phyloP scores from a whole-genome alignment of 75 land plant species.

The Selaginella tamariscina region DNA sequence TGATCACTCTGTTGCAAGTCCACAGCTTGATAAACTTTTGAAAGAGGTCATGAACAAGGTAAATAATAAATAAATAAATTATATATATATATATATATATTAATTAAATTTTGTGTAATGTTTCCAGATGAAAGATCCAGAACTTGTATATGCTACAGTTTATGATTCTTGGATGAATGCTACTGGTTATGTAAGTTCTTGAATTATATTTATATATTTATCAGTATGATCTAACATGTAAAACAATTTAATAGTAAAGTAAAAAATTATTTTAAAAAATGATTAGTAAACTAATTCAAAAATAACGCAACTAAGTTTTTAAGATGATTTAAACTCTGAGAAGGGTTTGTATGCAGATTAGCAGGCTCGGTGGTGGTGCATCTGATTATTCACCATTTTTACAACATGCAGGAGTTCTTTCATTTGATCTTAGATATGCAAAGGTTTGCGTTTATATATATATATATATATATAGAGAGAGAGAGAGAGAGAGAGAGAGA shows the following conservation, averaged over 20 bases:
- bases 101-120: not conserved
- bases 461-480: no score
- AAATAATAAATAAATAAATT: not conserved
- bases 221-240: no score
- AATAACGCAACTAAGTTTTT: no score
- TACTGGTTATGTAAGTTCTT: not conserved
- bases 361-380: slow-evolving; percentile 65
- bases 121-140: slow-evolving; percentile 63
- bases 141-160: slow-evolving; percentile 35
- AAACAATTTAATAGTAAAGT: no score
- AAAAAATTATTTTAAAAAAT: not conserved
- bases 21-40: slow-evolving; percentile 66
- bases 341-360: slow-evolving; percentile 53
- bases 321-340: no score
- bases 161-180: slow-evolving; percentile 53
- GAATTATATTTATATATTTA: no score
- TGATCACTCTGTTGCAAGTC: slow-evolving; percentile 54
- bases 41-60: slow-evolving; percentile 47
- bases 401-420: slow-evolving; percentile 72
- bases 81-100: not conserved
- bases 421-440: not conserved
- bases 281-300: not conserved
- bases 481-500: no score
- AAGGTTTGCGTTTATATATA: no score
- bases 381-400: slow-evolving; percentile 72